Evolutionary conservation across 441 rosid genomes (phyloP).

Genomic region (Jatropha multifida): DNA sequence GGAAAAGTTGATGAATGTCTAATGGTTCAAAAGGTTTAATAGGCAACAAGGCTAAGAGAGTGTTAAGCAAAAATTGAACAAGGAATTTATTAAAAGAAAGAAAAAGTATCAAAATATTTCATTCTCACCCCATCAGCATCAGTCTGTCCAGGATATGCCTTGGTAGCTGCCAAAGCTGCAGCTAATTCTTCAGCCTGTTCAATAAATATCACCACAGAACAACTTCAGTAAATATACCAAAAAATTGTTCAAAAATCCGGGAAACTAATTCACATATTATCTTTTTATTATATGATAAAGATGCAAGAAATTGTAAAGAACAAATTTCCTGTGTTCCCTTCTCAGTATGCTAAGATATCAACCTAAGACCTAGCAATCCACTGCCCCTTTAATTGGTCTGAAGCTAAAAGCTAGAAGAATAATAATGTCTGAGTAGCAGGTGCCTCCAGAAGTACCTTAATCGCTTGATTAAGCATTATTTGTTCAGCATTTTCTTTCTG

Average conservation of each 20-base stretch:
- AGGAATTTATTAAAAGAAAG: background rate
- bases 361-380: background rate
- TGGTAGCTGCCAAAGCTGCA: slow-evolving; percentile 82
- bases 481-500: slow-evolving; percentile 85
- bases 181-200: slow-evolving; percentile 89
- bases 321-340: background rate
- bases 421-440: background rate
- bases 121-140: slow-evolving; percentile 64
- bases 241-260: background rate
- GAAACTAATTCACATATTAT: background rate
- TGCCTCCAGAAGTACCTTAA: slow-evolving; percentile 47
- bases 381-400: background rate
- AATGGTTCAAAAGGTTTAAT: background rate
- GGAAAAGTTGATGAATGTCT: background rate
- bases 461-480: slow-evolving; percentile 79
- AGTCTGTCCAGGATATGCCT: slow-evolving; percentile 48
- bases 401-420: background rate
- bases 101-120: background rate
- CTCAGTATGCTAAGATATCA: background rate
- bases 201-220: slow-evolving; percentile 17
- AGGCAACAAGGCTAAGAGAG: background rate
- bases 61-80: background rate
- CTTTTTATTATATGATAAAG: background rate
- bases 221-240: slow-evolving; percentile 5
- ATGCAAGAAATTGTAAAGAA: background rate